A percentile compares a stretch with the other conserved stretches of the same genome.
Evolutionary conservation across 805 yeast genomes (phyloP).

Genomic region (Starmerella vitae): DNA sequence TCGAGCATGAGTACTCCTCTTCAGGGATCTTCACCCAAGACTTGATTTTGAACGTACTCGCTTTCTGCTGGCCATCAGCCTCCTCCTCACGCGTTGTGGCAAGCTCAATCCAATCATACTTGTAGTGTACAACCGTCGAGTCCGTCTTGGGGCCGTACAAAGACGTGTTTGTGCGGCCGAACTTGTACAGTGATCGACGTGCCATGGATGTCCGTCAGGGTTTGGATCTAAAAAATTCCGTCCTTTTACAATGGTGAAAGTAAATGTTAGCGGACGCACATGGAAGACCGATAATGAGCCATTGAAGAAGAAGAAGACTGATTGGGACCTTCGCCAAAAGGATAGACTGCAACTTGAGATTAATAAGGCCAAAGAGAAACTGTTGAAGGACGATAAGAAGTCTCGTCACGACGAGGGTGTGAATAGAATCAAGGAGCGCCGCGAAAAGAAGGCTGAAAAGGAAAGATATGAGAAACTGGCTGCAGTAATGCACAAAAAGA

Average conservation of each 20-base stretch:
- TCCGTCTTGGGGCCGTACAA: slow-evolving; percentile 22
- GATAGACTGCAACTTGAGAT: slow-evolving; percentile 53
- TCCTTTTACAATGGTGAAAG: slow-evolving; percentile 13
- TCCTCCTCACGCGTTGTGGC: slow-evolving; percentile 19
- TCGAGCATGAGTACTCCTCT: slow-evolving; percentile 18
- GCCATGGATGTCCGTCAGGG: slow-evolving; percentile 18
- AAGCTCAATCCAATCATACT: slow-evolving; percentile 13
- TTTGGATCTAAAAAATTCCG: too few species aligned
- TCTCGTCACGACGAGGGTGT: slow-evolving; percentile 38
- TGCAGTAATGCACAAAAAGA: slow-evolving; percentile 79
- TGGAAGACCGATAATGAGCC: slow-evolving; percentile 31
- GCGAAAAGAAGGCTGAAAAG: slow-evolving; percentile 71
- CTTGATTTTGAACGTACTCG: slow-evolving; percentile 19
- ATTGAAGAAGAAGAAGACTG: slow-evolving; percentile 28
- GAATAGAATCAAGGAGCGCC: slow-evolving; percentile 42
- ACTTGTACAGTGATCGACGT: slow-evolving; percentile 17
- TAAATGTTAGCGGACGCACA: slow-evolving; percentile 27
- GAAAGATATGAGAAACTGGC: slow-evolving; percentile 79
- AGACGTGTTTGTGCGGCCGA: slow-evolving; percentile 17
- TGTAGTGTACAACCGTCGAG: slow-evolving; percentile 18
- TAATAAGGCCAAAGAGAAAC: slow-evolving; percentile 54
- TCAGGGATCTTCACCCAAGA: slow-evolving; percentile 17
- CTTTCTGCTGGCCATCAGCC: slow-evolving; percentile 26
- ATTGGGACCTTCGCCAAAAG: slow-evolving; percentile 55
- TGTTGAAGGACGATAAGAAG: slow-evolving; percentile 66